Evolutionary conservation across 2,329 filamentous ascomycete genomes (phyloP), one percentile per base, ranked within the genome.

Genomic region (Trichoderma koningii): DNA sequence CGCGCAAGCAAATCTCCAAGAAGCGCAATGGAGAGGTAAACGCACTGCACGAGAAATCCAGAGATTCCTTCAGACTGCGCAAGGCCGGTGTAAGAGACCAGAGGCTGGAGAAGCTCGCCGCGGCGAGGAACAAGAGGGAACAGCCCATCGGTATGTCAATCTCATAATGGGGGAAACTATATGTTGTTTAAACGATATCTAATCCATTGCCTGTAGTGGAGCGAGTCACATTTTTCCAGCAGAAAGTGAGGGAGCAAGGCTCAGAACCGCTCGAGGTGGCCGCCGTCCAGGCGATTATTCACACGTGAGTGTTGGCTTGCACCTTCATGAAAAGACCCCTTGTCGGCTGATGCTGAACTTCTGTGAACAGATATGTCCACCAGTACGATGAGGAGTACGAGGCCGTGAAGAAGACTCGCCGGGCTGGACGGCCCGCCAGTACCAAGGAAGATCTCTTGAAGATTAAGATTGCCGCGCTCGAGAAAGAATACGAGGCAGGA

Each of bases 1-100:
- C 95, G 21, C 87, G 90, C 68, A 98, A 98, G 80, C 87, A 92
- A 69, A 94, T 98, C 69, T 82, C 87, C 41, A 97, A 96, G 81
- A 97, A 97, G 84, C 87, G 90, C 70, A 87, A 87, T 69, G 87
- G 87, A 21, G 87, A 87, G 45, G 84, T 92, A 53, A 88, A 89
- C 34, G 84, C 89, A 14, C 83, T 98, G 23, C 94, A 98, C 74
- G 90, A 93, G 77, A 92, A 92, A 75, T 97, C 93, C 67, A 85
- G 95, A 70, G 92, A 98, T 80, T 91, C 93, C 3, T 86, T 89
- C 73, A 86, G 92, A 59, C 81, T 98, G 68, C 89, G 92, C 75
- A 86, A 88, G 71, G 95, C 95, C 21, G 86, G 87, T 67, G 85
- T 89, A 68, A 85, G 95, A 76, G 93, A 97, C 73, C 89, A 95